A percentile compares a stretch with the other conserved stretches of the same genome.
phyloP scores from a whole-genome alignment of 2,329 filamentous ascomycete genomes.

The Aspergillus vadensis region DNA sequence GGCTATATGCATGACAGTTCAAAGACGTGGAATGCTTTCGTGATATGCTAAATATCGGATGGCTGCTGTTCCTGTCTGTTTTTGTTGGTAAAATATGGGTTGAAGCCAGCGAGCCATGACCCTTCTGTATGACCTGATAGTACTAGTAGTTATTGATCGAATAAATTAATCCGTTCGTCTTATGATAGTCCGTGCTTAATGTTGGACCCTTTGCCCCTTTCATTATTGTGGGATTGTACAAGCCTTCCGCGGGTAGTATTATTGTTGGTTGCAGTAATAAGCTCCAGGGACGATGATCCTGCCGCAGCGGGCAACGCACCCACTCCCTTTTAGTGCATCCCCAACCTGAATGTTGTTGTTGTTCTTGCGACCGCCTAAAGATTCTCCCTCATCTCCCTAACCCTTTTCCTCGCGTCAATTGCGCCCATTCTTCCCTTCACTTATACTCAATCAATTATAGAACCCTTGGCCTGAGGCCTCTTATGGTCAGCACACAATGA shows the following conservation, averaged over 20 bases:
- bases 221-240: not conserved
- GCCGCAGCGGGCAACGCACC: slow-evolving; percentile 1
- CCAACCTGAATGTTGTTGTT: not conserved
- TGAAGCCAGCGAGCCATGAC: no score
- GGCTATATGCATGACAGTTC: no score
- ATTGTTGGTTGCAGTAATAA: not conserved
- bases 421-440: not conserved
- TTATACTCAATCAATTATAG: not conserved
- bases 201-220: no score
- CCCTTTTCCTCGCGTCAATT: slow-evolving; percentile 10
- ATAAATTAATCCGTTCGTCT: no score
- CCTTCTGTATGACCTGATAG: no score
- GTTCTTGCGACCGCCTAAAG: slow-evolving; percentile 6
- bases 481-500: slow-evolving; percentile 39
- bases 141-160: no score
- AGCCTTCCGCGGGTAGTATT: not conserved
- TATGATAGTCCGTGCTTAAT: no score
- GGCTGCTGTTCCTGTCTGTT: no score
- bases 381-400: slow-evolving; percentile 4
- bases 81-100: no score
- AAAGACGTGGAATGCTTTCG: no score
- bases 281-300: not conserved
- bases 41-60: no score
- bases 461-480: slow-evolving; percentile 2
- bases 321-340: not conserved